A percentile compares a stretch with the other conserved stretches of the same genome.
These are phyloP conservation scores for Penicillium sp. DNA, from an alignment of 2,329 filamentous ascomycete genomes.

Conservation along the genomic window DNA sequence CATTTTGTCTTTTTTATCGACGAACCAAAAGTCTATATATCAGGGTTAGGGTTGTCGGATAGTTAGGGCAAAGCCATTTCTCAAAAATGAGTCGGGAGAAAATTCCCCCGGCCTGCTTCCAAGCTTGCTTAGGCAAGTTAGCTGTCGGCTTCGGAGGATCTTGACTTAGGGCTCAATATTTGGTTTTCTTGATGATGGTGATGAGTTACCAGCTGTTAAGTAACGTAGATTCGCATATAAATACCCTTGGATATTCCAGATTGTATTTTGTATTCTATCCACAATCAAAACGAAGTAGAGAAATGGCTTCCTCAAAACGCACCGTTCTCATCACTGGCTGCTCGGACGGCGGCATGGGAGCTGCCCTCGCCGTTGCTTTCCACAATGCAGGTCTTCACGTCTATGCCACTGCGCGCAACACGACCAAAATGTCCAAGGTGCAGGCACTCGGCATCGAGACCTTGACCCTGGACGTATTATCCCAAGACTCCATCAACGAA, in stretches of 20 bases:
- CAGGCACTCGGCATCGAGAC: neutral
- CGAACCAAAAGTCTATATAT: too few relatives aligned
- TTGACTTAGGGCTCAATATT: neutral
- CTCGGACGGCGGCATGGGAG: conserved; percentile 11
- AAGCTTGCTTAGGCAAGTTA: neutral
- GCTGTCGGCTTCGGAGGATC: neutral
- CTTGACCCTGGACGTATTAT: conserved; percentile 1
- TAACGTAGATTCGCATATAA: neutral
- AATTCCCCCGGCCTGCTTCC: neutral
- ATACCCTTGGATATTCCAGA: neutral
- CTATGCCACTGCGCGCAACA: conserved; percentile 7
- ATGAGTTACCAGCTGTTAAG: neutral
- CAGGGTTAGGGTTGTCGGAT: too few relatives aligned
- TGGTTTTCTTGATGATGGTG: neutral
- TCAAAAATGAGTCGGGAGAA: neutral
- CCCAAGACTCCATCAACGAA: conserved; percentile 1
- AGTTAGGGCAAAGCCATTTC: neutral
- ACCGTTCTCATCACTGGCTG: conserved; percentile 13
- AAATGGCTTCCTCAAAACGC: conserved; percentile 7
- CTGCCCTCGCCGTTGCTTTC: conserved; percentile 11
- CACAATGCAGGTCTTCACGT: conserved; percentile 5
- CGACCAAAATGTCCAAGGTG: neutral
- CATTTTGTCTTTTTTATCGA: too few relatives aligned
- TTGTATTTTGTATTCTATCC: neutral
- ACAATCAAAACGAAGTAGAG: neutral